These are phyloP conservation scores for Naganishia antarctica DNA, from an alignment of 768 basidiomycete genomes.

Conservation along the genomic window DNA sequence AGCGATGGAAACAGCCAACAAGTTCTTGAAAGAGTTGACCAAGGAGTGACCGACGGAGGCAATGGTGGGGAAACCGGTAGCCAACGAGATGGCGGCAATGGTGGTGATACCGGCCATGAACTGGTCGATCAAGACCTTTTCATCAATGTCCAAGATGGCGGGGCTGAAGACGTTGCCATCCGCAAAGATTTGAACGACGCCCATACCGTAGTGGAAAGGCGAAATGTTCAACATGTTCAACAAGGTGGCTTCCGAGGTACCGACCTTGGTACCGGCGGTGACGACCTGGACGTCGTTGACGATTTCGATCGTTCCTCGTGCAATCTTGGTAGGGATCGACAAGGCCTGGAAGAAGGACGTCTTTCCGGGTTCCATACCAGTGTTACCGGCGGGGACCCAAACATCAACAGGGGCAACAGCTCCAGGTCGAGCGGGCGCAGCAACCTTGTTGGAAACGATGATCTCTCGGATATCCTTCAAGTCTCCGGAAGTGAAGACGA, in stretches of 20 bases:
- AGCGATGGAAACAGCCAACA: slow-evolving; percentile 76
- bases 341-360: slow-evolving; percentile 99
- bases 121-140: slow-evolving; percentile 80
- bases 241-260: slow-evolving; percentile 92
- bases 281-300: slow-evolving; percentile 95
- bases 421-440: slow-evolving; percentile 97
- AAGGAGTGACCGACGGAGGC: slow-evolving; percentile 90
- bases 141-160: slow-evolving; percentile 84
- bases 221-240: slow-evolving; percentile 99
- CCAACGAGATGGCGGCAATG: slow-evolving; percentile 91
- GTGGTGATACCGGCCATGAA: slow-evolving; percentile 93
- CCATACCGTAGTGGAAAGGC: slow-evolving; percentile 99
- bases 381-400: slow-evolving; percentile 88
- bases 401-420: slow-evolving; percentile 91
- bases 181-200: slow-evolving; percentile 93
- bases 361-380: slow-evolving; percentile 99
- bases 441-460: slow-evolving; percentile 94
- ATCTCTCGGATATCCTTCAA: slow-evolving; percentile 91
- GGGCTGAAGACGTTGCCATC: slow-evolving; percentile 87
- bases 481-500: slow-evolving; percentile 90
- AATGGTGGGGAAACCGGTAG: slow-evolving; percentile 90
- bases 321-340: slow-evolving; percentile 98
- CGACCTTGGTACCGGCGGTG: slow-evolving; percentile 83
- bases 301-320: slow-evolving; percentile 99
- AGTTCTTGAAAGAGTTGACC: slow-evolving; percentile 99